A percentile compares a stretch with the other conserved stretches of the same genome.
These are phyloP conservation scores for Simplicillium sp. DNA, from an alignment of 2,329 filamentous ascomycete species.

Conservation along the genomic window DNA sequence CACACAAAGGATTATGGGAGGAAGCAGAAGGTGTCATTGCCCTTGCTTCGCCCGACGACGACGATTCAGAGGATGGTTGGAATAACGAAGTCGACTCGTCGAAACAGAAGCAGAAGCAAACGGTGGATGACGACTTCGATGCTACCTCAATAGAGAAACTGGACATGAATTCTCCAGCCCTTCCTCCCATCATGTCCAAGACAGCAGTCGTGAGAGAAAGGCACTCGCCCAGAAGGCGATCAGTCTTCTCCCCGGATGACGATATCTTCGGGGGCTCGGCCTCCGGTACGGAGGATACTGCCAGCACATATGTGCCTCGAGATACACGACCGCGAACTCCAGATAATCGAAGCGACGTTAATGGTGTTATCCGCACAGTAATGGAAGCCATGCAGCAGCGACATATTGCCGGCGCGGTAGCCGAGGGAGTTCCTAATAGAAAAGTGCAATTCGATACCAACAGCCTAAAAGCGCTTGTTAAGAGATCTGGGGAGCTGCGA, in stretches of 20 bases:
- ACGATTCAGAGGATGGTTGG: slow-evolving; percentile 27
- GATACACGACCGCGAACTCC: slow-evolving; percentile 29
- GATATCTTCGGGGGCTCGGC: slow-evolving; percentile 53
- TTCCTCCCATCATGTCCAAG: slow-evolving; percentile 34
- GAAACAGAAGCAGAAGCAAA: too few species aligned
- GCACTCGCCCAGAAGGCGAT: slow-evolving; percentile 42
- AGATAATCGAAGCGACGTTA: slow-evolving; percentile 29
- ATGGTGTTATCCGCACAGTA: slow-evolving; percentile 48
- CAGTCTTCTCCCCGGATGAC: slow-evolving; percentile 56
- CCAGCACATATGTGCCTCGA: slow-evolving; percentile 23
- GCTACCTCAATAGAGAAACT: slow-evolving; percentile 12
- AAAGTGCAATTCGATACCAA: slow-evolving; percentile 61
- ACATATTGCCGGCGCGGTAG: slow-evolving; percentile 29
- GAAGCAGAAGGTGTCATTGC: slow-evolving; percentile 84
- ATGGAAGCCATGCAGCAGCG: slow-evolving; percentile 56
- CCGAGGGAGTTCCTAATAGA: slow-evolving; percentile 28
- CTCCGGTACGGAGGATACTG: slow-evolving; percentile 29
- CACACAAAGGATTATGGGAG: slow-evolving; percentile 56
- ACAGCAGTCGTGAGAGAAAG: slow-evolving; percentile 46
- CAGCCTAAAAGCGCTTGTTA: slow-evolving; percentile 57
- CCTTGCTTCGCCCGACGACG: slow-evolving; percentile 62
- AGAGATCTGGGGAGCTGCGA: slow-evolving; percentile 49
- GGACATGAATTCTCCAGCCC: slow-evolving; percentile 20
- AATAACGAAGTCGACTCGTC: slow-evolving; percentile 25
- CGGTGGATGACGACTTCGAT: slow-evolving; percentile 27